phyloP scores from a whole-genome alignment of 2,329 filamentous ascomycete genomes.

The Seiridium cupressi region DNA sequence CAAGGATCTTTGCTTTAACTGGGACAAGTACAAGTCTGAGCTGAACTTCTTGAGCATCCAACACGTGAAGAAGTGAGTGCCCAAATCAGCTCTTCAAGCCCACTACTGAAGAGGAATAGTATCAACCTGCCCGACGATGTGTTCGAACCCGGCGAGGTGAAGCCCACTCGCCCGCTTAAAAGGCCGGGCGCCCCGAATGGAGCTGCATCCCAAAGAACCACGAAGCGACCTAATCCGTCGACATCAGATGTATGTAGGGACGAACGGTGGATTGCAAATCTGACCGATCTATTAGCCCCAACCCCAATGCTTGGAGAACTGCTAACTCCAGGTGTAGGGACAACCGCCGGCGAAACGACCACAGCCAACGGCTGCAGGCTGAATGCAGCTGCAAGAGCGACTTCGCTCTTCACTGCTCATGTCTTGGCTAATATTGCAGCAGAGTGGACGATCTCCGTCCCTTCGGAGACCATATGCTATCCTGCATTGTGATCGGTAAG shows the following conservation, averaged over 20 bases:
- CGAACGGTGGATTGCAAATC: constrained; percentile 18
- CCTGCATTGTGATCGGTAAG: neutral
- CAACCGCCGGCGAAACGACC: constrained; percentile 31
- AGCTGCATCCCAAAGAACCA: constrained; percentile 32
- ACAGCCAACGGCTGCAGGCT: constrained; percentile 27
- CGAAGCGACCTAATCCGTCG: constrained; percentile 40
- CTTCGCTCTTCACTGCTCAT: neutral
- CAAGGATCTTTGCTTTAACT: constrained; percentile 75
- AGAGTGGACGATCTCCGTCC: neutral
- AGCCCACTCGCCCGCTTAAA: constrained; percentile 57
- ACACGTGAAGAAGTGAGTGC: constrained; percentile 74
- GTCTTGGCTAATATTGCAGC: neutral
- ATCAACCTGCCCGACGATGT: constrained; percentile 87
- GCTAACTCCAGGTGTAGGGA: constrained; percentile 24
- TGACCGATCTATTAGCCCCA: constrained; percentile 8
- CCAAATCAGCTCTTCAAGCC: constrained; percentile 29
- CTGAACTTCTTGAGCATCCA: constrained; percentile 77
- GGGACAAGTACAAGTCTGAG: constrained; percentile 73
- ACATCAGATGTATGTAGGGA: constrained; percentile 33
- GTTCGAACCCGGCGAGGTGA: constrained; percentile 76
- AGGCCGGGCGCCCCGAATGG: constrained; percentile 39
- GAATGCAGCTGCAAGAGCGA: constrained; percentile 10
- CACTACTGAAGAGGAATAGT: constrained; percentile 43
- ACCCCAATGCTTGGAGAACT: constrained; percentile 10
- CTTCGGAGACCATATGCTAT: neutral